Base-by-base conservation (phyloP, 768 basidiomycete species). In the Leucogyrophana mollusca region DNA sequence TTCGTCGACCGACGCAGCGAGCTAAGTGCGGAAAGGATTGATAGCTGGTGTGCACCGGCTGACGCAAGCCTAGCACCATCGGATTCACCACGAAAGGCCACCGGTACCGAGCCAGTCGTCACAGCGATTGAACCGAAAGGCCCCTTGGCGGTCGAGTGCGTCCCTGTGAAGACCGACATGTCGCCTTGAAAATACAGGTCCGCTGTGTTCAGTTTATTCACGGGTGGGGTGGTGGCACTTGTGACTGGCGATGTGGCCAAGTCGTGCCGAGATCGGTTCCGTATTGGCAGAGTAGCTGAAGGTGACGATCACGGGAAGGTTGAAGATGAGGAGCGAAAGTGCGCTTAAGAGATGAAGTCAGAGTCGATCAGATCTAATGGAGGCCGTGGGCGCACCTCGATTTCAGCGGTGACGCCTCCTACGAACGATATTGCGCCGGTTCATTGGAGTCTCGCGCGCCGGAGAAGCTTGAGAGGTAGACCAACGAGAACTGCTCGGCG, bases 401-500 rank as follows among this genome's bases (percentile, higher is more conserved):
- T 62, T 8, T 75, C 47, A 4, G 72, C 75, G 0, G 72, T 61
- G 14, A 43, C n/a, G 0, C 45, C 55, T 21, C 33, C 45, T 17
- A 40, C 24, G n/a, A 50, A 54, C 8, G 38, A 74, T 66, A 32
- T 76, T 62, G n/a, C 70, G 67, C 21, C 64, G 52, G 18, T 71
- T 70, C 2, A 65, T 57, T 4, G 71, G 2, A 79, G 55, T 17
- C 61, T 65, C 20, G 80, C 64, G 17, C 66, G 62, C 49, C 66
- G 59, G 27, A 83, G 69, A 4, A 81, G 60, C 16, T 69, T 64
- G 3, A 79, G 46, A 0, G 80, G 79, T 1, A 76, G 64, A 8
- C 60, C 38, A 27, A 80, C 66, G 36, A 82, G 69, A 20, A 77
- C 60, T 13, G 62, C 18, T 79, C 78, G 0, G 78, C 68, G 18